phyloP scores from a whole-genome alignment of 805 yeast genomes.

The Suhomyces sp. region DNA sequence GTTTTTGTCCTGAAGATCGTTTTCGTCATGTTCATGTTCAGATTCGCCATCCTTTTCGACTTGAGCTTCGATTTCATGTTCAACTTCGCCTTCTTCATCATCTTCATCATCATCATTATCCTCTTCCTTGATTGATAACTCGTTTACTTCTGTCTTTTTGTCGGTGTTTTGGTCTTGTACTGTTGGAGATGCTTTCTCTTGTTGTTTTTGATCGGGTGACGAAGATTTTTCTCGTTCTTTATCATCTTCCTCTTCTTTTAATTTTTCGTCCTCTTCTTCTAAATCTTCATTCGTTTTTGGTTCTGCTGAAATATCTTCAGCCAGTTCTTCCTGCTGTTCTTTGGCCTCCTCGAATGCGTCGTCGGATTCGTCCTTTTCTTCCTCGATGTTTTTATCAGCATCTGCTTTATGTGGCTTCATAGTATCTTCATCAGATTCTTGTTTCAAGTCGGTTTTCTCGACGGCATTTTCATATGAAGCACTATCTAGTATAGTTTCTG shows the following conservation, averaged over 20 bases:
- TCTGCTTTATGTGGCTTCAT: no score
- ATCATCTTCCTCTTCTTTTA: conserved; percentile 29
- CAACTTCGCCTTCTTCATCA: conserved; percentile 7
- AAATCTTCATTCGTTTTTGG: conserved; percentile 5
- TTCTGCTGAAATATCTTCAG: neutral
- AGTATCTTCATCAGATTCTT: no score
- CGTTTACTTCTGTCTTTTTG: conserved; percentile 14
- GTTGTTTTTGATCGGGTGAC: neutral
- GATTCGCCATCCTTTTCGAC: conserved; percentile 11
- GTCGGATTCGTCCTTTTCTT: conserved; percentile 6
- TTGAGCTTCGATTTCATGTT: neutral
- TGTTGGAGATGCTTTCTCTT: neutral
- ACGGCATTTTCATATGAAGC: neutral
- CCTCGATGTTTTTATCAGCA: conserved; percentile 11
- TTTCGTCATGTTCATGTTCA: conserved; percentile 9
- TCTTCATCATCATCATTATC: conserved; percentile 43
- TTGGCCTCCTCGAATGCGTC: conserved; percentile 27
- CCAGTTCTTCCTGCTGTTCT: conserved; percentile 35
- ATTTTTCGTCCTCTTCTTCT: conserved; percentile 6
- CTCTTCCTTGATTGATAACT: conserved; percentile 43
- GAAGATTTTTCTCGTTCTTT: conserved; percentile 49
- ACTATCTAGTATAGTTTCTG: no score
- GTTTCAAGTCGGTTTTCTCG: neutral
- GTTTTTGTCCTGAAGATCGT: conserved; percentile 10
- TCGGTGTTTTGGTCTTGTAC: neutral